phyloP scores from a whole-genome alignment of 345 rosid genomes.

The Brassica incana region DNA sequence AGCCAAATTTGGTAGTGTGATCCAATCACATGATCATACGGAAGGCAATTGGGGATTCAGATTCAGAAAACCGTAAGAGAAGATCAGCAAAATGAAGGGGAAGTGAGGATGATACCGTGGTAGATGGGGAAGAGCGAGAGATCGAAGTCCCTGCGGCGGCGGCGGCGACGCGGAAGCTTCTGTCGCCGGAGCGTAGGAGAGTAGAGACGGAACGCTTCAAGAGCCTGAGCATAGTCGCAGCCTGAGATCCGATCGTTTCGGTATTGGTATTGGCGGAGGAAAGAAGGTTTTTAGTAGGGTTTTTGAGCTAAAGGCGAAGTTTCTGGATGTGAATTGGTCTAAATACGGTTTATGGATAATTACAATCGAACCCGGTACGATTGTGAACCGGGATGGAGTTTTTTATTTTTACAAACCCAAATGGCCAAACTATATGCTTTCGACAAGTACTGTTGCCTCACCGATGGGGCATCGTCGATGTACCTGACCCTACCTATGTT shows the following conservation, averaged over 20 bases:
- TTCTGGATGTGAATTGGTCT: background rate
- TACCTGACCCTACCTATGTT: background rate
- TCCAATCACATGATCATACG: background rate
- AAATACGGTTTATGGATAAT: background rate
- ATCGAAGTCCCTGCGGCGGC: constrained; percentile 38
- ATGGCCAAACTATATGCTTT: background rate
- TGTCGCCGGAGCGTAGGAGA: constrained; percentile 47
- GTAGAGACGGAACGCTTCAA: constrained; percentile 68
- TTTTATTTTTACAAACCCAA: background rate
- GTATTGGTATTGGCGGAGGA: background rate
- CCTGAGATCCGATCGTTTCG: background rate
- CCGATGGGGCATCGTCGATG: background rate
- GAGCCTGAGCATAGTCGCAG: constrained; percentile 42
- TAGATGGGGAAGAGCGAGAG: constrained; percentile 34
- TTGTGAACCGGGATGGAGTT: background rate
- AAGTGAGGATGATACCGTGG: constrained; percentile 42
- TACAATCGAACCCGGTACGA: background rate
- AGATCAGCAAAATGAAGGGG: background rate
- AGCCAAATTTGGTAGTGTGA: background rate
- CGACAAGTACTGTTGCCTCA: background rate
- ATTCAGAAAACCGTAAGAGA: background rate
- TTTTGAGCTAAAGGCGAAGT: background rate
- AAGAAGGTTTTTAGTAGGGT: background rate
- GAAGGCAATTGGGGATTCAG: background rate
- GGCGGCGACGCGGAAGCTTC: constrained; percentile 40